phyloP scores from a whole-genome alignment of 1,284 basidiomycete species.

The Apiotrichum gamsii region DNA sequence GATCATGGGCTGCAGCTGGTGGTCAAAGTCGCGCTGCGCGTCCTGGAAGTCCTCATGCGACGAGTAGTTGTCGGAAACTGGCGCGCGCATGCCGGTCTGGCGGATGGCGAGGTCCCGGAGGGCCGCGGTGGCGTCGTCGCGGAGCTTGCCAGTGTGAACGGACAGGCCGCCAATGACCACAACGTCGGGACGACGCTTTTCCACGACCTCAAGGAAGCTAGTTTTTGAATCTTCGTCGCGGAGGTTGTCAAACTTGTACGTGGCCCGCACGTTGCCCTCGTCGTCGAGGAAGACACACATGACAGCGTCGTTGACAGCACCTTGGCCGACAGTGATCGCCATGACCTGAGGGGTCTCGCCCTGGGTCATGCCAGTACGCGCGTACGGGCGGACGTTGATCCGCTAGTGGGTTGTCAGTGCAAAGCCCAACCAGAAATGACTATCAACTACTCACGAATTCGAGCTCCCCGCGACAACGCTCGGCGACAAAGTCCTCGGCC shows the following conservation, averaged over 20 bases:
- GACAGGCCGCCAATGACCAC: constrained; percentile 85
- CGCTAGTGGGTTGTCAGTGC: constrained; percentile 31
- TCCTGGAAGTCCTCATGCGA: constrained; percentile 34
- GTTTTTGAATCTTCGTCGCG: constrained; percentile 55
- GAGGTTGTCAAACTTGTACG: constrained; percentile 82
- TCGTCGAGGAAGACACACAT: constrained; percentile 80
- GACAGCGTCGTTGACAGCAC: constrained; percentile 86
- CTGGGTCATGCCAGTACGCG: constrained; percentile 56
- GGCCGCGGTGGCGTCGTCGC: constrained; percentile 55
- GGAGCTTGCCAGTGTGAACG: constrained; percentile 57
- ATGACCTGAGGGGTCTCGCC: constrained; percentile 78
- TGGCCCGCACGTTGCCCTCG: constrained; percentile 79
- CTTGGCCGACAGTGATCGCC: constrained; percentile 89
- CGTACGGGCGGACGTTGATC: constrained; percentile 60
- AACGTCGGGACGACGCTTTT: constrained; percentile 76
- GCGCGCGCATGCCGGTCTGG: constrained; percentile 26
- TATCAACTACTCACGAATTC: constrained; percentile 55
- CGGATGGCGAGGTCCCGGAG: constrained; percentile 40
- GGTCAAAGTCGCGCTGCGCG: constrained; percentile 30
- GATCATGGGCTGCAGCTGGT: constrained; percentile 21
- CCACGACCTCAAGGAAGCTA: constrained; percentile 74
- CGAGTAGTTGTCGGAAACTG: constrained; percentile 29
- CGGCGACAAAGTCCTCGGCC: constrained; percentile 75
- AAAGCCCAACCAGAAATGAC: too few species aligned
- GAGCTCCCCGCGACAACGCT: constrained; percentile 60